Conservation (phyloP, 2,329 filamentous ascomycete species). For the Calonectria crousiana region DNA sequence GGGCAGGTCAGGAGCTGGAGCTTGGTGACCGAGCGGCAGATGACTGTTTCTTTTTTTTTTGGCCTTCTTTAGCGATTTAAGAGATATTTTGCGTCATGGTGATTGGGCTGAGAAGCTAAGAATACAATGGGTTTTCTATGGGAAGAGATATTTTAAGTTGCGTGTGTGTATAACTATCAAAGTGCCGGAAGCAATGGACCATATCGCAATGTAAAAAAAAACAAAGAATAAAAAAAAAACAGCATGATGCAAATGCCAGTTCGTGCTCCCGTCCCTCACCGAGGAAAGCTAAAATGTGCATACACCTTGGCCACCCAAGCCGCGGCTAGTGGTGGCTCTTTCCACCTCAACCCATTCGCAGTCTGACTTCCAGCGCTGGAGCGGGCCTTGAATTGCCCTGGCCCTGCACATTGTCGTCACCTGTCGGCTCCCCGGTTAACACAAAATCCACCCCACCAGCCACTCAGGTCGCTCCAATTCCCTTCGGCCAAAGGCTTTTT, state of each 20-base stretch:
- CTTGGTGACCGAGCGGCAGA: conserved; percentile 12
- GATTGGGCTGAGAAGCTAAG: background rate
- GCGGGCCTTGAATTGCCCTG: conserved; percentile 9
- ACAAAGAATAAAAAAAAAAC: background rate
- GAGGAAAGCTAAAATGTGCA: conserved; percentile 13
- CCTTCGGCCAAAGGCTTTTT: conserved; percentile 41
- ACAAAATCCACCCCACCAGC: conserved; percentile 1
- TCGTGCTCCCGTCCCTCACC: conserved; percentile 16
- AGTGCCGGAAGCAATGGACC: background rate
- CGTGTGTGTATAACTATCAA: background rate
- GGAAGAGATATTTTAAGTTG: no score
- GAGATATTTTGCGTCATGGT: background rate
- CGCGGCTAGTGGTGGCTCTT: conserved; percentile 26
- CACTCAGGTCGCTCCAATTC: conserved; percentile 15
- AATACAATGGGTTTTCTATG: background rate
- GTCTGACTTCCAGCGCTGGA: conserved; percentile 14
- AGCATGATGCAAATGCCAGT: conserved; percentile 3
- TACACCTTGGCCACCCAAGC: conserved; percentile 17
- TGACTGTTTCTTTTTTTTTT: background rate
- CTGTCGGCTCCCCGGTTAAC: conserved; percentile 18
- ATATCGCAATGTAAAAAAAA: background rate
- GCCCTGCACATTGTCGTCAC: conserved; percentile 36
- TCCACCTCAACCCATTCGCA: background rate
- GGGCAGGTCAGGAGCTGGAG: conserved; percentile 22
- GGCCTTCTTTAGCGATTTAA: background rate